A percentile compares a stretch with the other conserved stretches of the same genome.
phyloP scores from a whole-genome alignment of 306 rosid species.

The Pyrus pyrifolia region DNA sequence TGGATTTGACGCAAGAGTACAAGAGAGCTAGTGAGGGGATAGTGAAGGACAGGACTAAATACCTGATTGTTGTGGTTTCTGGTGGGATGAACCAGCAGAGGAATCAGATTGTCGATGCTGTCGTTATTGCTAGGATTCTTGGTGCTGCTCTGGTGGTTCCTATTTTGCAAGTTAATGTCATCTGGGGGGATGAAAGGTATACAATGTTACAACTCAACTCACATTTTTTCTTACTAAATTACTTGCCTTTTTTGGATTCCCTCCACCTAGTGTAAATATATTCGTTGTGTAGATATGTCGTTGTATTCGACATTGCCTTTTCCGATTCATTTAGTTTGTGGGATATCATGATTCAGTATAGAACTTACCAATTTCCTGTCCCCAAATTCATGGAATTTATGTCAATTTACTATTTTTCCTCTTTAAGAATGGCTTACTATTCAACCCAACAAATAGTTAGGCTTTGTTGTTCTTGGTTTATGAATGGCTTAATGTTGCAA shows the following conservation, averaged over 20 bases:
- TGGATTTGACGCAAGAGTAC: slow-evolving; percentile 56
- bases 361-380: too few relatives aligned
- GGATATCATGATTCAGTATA: neutral
- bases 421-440: neutral
- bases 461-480: neutral
- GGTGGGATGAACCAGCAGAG: slow-evolving; percentile 99
- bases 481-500: neutral
- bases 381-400: neutral
- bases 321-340: neutral
- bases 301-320: too few relatives aligned
- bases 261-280: too few relatives aligned
- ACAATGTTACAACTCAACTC: neutral
- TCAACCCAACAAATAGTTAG: neutral
- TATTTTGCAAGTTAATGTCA: slow-evolving; percentile 85
- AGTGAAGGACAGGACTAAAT: slow-evolving; percentile 53
- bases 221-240: neutral
- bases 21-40: slow-evolving; percentile 38
- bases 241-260: too few relatives aligned
- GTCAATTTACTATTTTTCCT: neutral
- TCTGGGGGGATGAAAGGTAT: slow-evolving; percentile 99
- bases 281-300: too few relatives aligned
- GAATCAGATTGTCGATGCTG: slow-evolving; percentile 98
- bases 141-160: slow-evolving; percentile 96
- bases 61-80: slow-evolving; percentile 78
- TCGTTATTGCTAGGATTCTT: slow-evolving; percentile 92